Evolutionary conservation across 805 yeast species (phyloP), one percentile per base, ranked within the genome.

Genomic region (Metschnikowia picachoensis): DNA sequence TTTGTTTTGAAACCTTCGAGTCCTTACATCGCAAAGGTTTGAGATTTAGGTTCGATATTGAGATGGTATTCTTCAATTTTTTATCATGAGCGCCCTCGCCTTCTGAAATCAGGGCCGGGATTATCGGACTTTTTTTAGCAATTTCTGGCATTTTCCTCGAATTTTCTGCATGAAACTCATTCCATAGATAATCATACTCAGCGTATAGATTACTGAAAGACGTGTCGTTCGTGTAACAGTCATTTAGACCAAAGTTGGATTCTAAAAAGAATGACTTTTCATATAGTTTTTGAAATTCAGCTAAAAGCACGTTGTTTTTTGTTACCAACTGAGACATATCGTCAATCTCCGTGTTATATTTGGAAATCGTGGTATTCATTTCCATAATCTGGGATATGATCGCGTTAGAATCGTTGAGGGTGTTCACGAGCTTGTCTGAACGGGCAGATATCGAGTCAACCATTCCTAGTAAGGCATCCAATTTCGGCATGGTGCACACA

Each of bases 1-100:
- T 72, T 59, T 69, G 69, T 56, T 69, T 71, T 47, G 64, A 57
- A 2, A 70, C 62, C 44, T 62, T 66, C 27, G 61, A 46, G 30
- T 58, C 27, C 53, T 51, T 43, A 51, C 74, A 69, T 43, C 68
- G 51, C n/a, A 72, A 62, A 5, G 77, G 77, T 52, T 70, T 70
- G 41, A 72, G 57, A 38, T 59, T 58, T 39, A 72, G 58, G 51
- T 65, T 62, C 2, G 73, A 65, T 14, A 70, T 54, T n/a, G 76
- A 71, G 12, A 52, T 49, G 28, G 59, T 46, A 41, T 56, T 57
- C 7, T 48, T 46, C 36, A 60, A 50, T 28, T 16, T 30, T n/a
- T 14, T 33, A 17, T 27, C 39, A 30, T 17, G 46, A 25, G 34
- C 7, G 25, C 25, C 25, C 25, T 20, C 25, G 25, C 25, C 25